Evolutionary conservation across 768 basidiomycete species (phyloP), one percentile per base, ranked within the genome.

Genomic region (Panellus pusillus): DNA sequence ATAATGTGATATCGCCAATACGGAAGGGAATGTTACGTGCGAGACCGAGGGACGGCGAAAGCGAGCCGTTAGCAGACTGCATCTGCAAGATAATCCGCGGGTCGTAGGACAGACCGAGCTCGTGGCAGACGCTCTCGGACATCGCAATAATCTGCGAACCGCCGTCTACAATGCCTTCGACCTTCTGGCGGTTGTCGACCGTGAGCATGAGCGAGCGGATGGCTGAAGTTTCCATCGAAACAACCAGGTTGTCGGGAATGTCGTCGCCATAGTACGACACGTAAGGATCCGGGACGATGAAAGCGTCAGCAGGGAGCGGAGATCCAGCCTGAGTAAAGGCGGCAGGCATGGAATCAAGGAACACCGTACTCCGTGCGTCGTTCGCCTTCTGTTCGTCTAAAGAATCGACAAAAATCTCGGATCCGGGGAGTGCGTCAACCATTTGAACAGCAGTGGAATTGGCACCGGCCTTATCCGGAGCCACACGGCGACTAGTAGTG

Each of bases 71-170:
- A 15, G 44, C 44, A 3, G 44, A 45, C 31, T 45, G 44, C 44
- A 45, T 45, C 18, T 35, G 28, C 29, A 47, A 38, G 8, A 36
- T 18, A 14, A 48, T 48, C 4, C 36, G 36, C 1, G 47, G 47
- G 20, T 47, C 46, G n/a, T 48, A 48, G 3, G 47, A 4, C 14
- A 48, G 38, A 2, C 24, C 27, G 24, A 48, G 44, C 1, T 38
- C 27, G 42, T 58, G 54, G 12, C 51, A 54, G 18, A 64, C 39
- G 1, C 45, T 59, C 32, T 64, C 63, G 0, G 63, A 66, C 63
- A 66, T 60, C 65, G n/a, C n/a, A n/a, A n/a, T n/a, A n/a, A n/a
- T n/a, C n/a, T n/a, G n/a, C n/a, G n/a, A n/a, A n/a, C n/a, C 63
- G 13, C 50, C 51, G 38, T 64, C 63, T 31, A 62, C 28, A 28